A percentile compares a stretch with the other conserved stretches of the same genome.
Conservation (phyloP, 768 basidiomycete species). For the Auricularia sp. region DNA sequence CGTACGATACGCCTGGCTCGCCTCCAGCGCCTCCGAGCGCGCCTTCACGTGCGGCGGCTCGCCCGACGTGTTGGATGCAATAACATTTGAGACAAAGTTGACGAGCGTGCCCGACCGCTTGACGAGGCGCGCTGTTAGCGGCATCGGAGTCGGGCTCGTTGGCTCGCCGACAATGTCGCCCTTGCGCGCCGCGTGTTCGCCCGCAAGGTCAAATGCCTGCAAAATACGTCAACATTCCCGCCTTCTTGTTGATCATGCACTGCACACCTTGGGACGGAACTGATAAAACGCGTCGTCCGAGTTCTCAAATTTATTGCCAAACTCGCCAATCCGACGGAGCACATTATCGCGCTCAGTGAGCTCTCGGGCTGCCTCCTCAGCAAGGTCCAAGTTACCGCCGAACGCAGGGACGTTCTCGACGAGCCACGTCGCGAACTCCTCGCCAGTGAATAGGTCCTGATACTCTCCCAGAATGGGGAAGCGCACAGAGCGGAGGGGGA, state of each 20-base stretch:
- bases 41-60: slow-evolving; percentile 65
- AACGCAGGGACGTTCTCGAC: slow-evolving; percentile 69
- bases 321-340: slow-evolving; percentile 64
- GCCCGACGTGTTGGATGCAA: slow-evolving; percentile 34
- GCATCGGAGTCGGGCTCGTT: not conserved
- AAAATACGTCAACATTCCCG: not conserved
- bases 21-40: slow-evolving; percentile 68
- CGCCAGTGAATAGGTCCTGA: slow-evolving; percentile 76
- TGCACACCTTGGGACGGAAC: slow-evolving; percentile 64
- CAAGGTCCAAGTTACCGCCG: slow-evolving; percentile 65
- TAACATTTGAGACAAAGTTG: slow-evolving; percentile 62
- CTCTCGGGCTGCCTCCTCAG: slow-evolving; percentile 62
- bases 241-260: not conserved
- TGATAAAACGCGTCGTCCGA: slow-evolving; percentile 76
- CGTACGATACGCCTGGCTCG: slow-evolving; percentile 70
- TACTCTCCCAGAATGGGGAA: slow-evolving; percentile 80
- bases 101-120: slow-evolving; percentile 64
- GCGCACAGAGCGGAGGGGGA: slow-evolving; percentile 61
- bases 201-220: slow-evolving; percentile 53
- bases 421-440: slow-evolving; percentile 82
- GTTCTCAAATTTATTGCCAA: slow-evolving; percentile 68
- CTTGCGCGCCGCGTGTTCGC: slow-evolving; percentile 22
- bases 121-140: slow-evolving; percentile 41
- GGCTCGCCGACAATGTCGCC: slow-evolving; percentile 10
- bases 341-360: slow-evolving; percentile 53